Percentiles rank a stretch among this genome's conserved stretches.
Evolutionary conservation across 345 rosid genomes (phyloP).

Genomic region (Nephelium lappaceum): DNA sequence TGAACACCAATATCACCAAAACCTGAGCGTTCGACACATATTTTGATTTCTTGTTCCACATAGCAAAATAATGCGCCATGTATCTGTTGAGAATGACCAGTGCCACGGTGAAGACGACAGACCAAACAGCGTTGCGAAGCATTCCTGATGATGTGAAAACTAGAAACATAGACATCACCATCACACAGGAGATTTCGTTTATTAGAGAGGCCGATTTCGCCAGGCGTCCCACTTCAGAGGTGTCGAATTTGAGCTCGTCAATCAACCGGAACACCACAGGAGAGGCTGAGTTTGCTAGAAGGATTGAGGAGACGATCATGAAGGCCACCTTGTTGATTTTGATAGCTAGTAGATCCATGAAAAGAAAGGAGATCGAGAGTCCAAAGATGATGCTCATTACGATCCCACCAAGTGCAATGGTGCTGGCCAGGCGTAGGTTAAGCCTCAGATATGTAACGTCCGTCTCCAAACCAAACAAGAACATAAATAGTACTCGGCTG

Average conservation of each 20-base stretch:
- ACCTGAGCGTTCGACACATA: conserved; percentile 64
- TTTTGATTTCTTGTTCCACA: conserved; percentile 57
- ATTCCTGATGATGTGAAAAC: conserved; percentile 25
- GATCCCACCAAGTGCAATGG: conserved; percentile 52
- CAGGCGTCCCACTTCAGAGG: conserved; percentile 66
- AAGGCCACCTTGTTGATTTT: conserved; percentile 21
- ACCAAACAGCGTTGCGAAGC: conserved; percentile 31
- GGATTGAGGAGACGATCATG: conserved; percentile 33
- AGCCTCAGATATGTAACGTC: conserved; percentile 60
- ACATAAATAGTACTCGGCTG: conserved; percentile 68
- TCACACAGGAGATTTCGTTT: conserved; percentile 55
- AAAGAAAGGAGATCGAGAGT: conserved; percentile 35
- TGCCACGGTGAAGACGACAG: conserved; percentile 30
- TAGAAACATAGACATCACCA: conserved; percentile 29
- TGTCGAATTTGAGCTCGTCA: conserved; percentile 69
- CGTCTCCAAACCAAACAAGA: conserved; percentile 72
- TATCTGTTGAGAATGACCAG: conserved; percentile 46
- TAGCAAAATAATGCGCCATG: conserved; percentile 59
- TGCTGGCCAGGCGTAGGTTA: conserved; percentile 46
- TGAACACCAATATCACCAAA: conserved; percentile 42
- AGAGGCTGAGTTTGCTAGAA: conserved; percentile 67
- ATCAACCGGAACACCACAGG: conserved; percentile 67
- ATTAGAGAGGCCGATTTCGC: conserved; percentile 58
- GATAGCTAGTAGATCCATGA: conserved; percentile 32
- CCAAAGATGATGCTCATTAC: conserved; percentile 42